Evolutionary conservation across 2,329 filamentous ascomycete species (phyloP).

Genomic region (Ophiostoma tasmaniense): DNA sequence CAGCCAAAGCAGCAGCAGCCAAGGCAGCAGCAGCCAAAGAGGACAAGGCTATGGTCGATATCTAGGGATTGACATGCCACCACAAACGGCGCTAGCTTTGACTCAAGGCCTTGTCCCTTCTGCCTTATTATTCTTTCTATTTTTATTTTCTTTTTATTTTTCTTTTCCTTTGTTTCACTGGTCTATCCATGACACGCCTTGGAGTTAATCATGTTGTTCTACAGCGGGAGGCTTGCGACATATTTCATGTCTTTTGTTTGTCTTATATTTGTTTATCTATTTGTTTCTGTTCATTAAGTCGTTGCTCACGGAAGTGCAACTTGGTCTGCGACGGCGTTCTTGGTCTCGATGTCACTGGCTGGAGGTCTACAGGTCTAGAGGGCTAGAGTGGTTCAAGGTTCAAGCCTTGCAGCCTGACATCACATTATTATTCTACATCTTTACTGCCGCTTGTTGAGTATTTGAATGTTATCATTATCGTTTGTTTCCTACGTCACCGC

Average conservation of each 20-base stretch:
- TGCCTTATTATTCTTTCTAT: neutral
- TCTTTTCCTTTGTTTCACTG: neutral
- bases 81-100: neutral
- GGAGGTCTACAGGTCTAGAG: neutral
- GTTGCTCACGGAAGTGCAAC: neutral
- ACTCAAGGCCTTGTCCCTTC: too few relatives aligned
- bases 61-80: constrained; percentile 2
- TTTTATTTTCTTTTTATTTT: neutral
- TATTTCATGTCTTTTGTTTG: neutral
- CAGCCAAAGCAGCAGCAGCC: constrained; percentile 8
- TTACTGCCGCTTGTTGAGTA: neutral
- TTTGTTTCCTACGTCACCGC: neutral
- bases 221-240: neutral
- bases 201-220: neutral
- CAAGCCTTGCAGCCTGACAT: neutral
- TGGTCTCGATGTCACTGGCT: constrained; percentile 1
- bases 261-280: neutral
- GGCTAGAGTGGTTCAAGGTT: neutral
- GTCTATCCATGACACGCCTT: neutral
- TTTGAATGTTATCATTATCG: neutral
- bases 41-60: constrained; percentile 19
- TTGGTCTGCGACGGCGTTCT: constrained; percentile 2
- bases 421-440: neutral
- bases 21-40: constrained; percentile 12
- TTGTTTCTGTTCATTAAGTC: neutral